Base-by-base conservation (phyloP, 1,284 basidiomycete genomes). In the Caloboletus firmus region DNA sequence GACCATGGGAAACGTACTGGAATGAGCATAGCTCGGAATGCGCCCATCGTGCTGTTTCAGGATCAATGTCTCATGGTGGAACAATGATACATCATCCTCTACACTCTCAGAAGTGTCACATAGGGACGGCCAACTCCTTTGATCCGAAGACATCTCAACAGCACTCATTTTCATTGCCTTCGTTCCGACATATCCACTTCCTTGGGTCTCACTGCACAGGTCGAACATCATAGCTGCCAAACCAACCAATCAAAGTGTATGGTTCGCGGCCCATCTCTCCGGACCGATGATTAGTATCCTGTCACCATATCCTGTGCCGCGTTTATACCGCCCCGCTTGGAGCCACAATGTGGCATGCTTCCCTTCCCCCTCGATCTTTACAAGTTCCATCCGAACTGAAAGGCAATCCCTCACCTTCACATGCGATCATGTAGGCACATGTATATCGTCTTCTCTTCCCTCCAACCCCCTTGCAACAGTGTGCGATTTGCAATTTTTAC, bases 301-400 rank as follows among this genome's bases (percentile, higher is more conserved):
- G 17, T n/a, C 45, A 48, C n/a, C 12, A 4, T 32, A 15, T 15
- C 48, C 48, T 50, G 35, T 46, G 45, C 61, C 54, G 20, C 44
- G 20, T 43, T 56, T 39, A n/a, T 48, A 20, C 40, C 22, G n/a
- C 45, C 24, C 40, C 22, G n/a, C 45, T 47, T 45, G 36, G 51
- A 55, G 52, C 60, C 55, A 43, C 51, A 42, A 24, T 24, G 24
- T 24, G 24, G 24, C 5, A 35, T 47, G 36, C 53, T 59, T 63
- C 52, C 39, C 45, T 28, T 34, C 44, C 39, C 48, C 47, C 51
- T 46, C 44, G 43, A 54, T 66, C 42, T 64, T 42, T 12, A 3
- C 52, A 59, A 53, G 65, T 6, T 68, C 66, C 64, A 68, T 68
- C 65, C 63, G 66, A 54, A 52, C 46, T 51, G 47, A 54, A 53